Evolutionary conservation across 2,329 filamentous ascomycete genomes (phyloP).

Genomic region (Beauveria caledonica): DNA sequence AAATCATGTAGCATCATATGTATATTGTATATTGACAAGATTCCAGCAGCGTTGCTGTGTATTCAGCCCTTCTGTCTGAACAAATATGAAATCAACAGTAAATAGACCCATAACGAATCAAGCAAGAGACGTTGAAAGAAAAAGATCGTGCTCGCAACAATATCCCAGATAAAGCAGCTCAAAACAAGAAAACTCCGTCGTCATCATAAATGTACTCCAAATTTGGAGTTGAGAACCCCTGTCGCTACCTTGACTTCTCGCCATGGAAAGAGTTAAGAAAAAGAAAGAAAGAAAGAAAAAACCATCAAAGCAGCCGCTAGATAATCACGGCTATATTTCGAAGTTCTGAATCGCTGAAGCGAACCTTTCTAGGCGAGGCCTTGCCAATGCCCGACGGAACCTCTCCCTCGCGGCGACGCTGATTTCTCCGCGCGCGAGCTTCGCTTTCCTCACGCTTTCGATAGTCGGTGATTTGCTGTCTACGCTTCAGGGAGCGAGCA

Average conservation of each 20-base stretch:
- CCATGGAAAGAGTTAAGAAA: background rate
- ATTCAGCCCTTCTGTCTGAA: background rate
- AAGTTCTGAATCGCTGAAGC: conserved; percentile 33
- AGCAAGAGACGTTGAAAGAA: background rate
- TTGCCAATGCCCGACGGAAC: conserved; percentile 20
- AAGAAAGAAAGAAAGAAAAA: background rate
- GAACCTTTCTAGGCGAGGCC: conserved; percentile 27
- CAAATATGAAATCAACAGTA: background rate
- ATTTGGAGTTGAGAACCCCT: background rate
- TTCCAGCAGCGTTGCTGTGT: background rate
- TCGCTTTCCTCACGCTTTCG: conserved; percentile 52
- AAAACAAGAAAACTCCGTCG: background rate
- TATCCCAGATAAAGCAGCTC: background rate
- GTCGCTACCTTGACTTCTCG: background rate
- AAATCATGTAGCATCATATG: conserved; percentile 3
- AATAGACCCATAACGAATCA: background rate
- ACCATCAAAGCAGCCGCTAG: conserved; percentile 14
- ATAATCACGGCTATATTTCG: conserved; percentile 24
- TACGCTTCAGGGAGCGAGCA: conserved; percentile 46
- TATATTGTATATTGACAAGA: conserved; percentile 12
- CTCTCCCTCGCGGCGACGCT: conserved; percentile 35
- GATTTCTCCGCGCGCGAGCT: conserved; percentile 47
- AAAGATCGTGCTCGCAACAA: background rate
- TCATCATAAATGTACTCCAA: background rate
- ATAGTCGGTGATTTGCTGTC: conserved; percentile 55